Evolutionary conservation across 768 basidiomycete genomes (phyloP), one percentile per base, ranked within the genome.

Genomic region (Termitomyces sp.): DNA sequence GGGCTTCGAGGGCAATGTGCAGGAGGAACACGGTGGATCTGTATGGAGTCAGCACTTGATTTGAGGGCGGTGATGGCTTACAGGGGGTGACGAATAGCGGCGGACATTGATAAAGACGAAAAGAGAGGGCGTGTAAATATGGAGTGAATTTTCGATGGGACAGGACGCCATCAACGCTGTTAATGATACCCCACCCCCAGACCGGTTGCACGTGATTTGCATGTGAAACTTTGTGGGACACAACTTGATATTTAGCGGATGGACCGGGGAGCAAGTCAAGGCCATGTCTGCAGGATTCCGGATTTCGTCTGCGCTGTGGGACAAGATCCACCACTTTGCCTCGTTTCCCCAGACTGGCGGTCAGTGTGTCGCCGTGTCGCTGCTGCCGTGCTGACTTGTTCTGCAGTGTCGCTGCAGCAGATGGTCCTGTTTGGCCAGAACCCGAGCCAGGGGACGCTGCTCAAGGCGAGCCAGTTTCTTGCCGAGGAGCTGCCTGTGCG

Each of bases 401-500:
- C 1, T 37, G 66, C 20, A 92, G 95, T 98, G 3, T 97, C 95
- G 0, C 79, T 98, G 20, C 91, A 97, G 73, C 96, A 98, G 75
- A 98, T 99, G 95, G 93, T 97, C 52, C 82, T 91, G 55, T 98
- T 99, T 68, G 96, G 96, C 0, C 94, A 97, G 76, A 91, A 98
- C 68, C 95, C 96, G 0, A 89, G 86, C 56, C 93, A 96, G 70
- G 96, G 96, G 0, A 99, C 96, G 0, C 80, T 99, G 12, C 75
- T 98, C n/a, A 89, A 88, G 68, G 97, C 92, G 0, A 88, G 88
- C 65, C 92, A 95, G 69, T 96, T 96, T 71, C 81, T 96, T 3
- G 77, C 86, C 87, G 95, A 97, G 79, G 95, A 99, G 68, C 79
- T 99, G 0, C 97, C 96, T 0, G 90, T 99, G 4, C 86, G 97